Base-by-base conservation (phyloP, 805 yeast species). In the Wilhelminamyces savonicus region DNA sequence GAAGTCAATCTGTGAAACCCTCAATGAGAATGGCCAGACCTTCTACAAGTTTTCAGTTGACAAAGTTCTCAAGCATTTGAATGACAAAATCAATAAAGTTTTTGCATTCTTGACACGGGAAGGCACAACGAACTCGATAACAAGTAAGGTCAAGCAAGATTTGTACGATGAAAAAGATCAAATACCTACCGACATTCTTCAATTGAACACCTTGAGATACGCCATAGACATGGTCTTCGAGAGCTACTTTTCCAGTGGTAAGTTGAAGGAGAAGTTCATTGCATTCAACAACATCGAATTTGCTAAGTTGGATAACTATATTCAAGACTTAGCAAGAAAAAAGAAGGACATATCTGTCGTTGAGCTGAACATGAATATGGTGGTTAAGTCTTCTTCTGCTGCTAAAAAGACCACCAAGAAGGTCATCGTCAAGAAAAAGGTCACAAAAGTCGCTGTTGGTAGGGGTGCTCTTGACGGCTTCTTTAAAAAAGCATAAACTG, bases 401-500 rank as follows among this genome's bases (percentile, higher is more conserved):
- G 42, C 55, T 7, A 25, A 24, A 11, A 22, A 23, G 24, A 30
- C 52, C 16, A 31, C 37, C 25, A 49, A 43, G 33, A 40, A 55
- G 12, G 32, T 49, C 7, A 35, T 46, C 3, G 41, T 43, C 1
- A 55, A 41, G 31, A 44, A 44, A 34, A 56, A 52, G 26, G 52
- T 41, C 8, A 16, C 28, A 4, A 66, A 62, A 35, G 75, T 74
- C 3, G 74, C 73, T 1, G 60, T 62, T 2, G 80, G 80, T 1
- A 72, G 62, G 41, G 87, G 92, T 1, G 84, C 86, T 2, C 56
- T 82, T 16, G 90, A 82, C 46, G 70, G 74, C 30, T 78, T 82
- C 40, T 81, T 78, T 51, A 74, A 67, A 40, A 71, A 59, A 39
- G 58, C 54, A 27, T 48, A 41, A 30, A 7, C 20, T 21, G n/a